These are phyloP conservation scores for Penicillium nucicola DNA, from an alignment of 495 filamentous ascomycete genomes.

Conservation along the genomic window DNA sequence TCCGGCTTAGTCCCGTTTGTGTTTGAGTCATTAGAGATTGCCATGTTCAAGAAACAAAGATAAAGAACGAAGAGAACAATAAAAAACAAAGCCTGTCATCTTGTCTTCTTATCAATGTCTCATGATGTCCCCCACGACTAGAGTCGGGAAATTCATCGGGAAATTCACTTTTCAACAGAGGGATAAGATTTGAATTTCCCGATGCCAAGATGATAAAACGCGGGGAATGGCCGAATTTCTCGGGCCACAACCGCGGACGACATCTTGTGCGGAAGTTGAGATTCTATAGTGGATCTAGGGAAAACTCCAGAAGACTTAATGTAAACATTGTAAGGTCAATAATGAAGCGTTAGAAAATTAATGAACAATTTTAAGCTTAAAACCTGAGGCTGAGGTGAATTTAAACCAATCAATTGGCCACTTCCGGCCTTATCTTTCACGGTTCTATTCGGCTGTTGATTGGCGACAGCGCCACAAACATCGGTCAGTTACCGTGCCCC, in stretches of 20 bases:
- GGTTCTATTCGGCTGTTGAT: background rate
- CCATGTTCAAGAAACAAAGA: background rate
- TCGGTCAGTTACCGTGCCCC: constrained; percentile 2
- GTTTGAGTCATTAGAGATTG: background rate
- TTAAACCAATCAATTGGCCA: background rate
- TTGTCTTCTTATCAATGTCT: constrained; percentile 4
- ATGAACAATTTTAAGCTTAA: constrained; percentile 2
- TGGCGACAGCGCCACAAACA: background rate
- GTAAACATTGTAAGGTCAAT: no score
- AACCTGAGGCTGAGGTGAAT: background rate
- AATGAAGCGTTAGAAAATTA: no score
- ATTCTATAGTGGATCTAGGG: no score
- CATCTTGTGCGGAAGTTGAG: background rate
- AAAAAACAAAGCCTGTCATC: background rate
- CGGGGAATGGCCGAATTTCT: constrained; percentile 4
- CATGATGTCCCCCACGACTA: no score
- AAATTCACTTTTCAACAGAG: constrained; percentile 6
- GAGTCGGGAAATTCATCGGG: constrained; percentile 3
- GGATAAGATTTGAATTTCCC: constrained; percentile 1
- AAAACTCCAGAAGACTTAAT: no score
- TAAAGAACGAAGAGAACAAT: background rate
- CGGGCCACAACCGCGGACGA: background rate
- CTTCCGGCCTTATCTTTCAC: constrained; percentile 2
- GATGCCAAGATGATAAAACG: constrained; percentile 15
- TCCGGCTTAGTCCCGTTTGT: background rate